phyloP scores from a whole-genome alignment of 2,329 filamentous ascomycete genomes.

The Claviceps quebecensis region DNA sequence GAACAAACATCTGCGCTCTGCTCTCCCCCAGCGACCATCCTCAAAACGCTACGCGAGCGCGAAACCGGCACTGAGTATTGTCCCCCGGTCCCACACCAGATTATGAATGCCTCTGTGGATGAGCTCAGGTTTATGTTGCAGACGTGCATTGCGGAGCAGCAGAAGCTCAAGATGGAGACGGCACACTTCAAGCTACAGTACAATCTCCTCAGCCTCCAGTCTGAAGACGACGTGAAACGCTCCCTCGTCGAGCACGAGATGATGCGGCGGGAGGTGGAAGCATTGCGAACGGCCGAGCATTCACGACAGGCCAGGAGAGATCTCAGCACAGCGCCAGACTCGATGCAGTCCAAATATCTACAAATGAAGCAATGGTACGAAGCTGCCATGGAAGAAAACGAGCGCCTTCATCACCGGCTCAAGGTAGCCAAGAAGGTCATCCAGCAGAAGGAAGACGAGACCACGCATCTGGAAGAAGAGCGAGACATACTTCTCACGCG shows the following conservation, averaged over 20 bases:
- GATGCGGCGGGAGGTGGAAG: conserved; percentile 76
- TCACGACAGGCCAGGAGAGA: conserved; percentile 46
- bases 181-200: conserved; percentile 87
- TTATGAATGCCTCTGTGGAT: conserved; percentile 38
- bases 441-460: conserved; percentile 62
- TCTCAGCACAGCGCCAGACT: conserved; percentile 36
- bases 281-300: conserved; percentile 61
- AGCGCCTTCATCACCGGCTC: conserved; percentile 47
- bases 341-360: conserved; percentile 38
- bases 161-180: conserved; percentile 60
- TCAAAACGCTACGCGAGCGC: conserved; percentile 20
- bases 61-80: conserved; percentile 26
- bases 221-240: conserved; percentile 69
- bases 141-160: conserved; percentile 39
- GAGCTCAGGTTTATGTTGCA: conserved; percentile 44
- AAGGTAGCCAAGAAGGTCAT: conserved; percentile 66
- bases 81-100: conserved; percentile 32
- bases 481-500: conserved; percentile 65
- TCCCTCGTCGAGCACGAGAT: conserved; percentile 87
- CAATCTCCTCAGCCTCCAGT: conserved; percentile 70
- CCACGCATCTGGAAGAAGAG: conserved; percentile 57
- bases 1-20: conserved; percentile 32
- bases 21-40: conserved; percentile 38
- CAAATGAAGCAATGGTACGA: conserved; percentile 56
- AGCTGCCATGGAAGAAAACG: conserved; percentile 51